phyloP scores from a whole-genome alignment of 1,284 basidiomycete genomes.

The Wallemia mellicola region DNA sequence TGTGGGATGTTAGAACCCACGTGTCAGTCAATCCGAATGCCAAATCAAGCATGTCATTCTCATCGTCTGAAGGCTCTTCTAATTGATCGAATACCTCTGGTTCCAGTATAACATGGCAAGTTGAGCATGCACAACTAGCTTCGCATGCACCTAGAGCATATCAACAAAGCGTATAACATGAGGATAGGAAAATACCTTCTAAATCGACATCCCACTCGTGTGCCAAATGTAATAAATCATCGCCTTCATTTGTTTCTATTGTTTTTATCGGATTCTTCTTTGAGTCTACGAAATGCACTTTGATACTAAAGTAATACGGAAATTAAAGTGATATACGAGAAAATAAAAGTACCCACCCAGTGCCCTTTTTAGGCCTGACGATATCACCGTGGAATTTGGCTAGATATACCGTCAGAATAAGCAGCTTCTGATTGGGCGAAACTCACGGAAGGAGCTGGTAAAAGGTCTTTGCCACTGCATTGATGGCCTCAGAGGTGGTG shows the following conservation, averaged over 20 bases:
- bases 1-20: slow-evolving; percentile 19
- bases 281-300: slow-evolving; percentile 60
- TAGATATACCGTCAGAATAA: background rate
- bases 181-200: slow-evolving; percentile 55
- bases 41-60: slow-evolving; percentile 95
- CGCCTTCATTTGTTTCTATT: slow-evolving; percentile 73
- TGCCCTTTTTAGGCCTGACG: background rate
- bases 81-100: slow-evolving; percentile 54
- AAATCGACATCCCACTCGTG: slow-evolving; percentile 91
- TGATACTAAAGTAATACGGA: slow-evolving; percentile 28
- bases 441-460: background rate
- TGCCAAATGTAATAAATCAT: slow-evolving; percentile 65
- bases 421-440: background rate
- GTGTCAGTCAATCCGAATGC: slow-evolving; percentile 92
- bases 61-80: slow-evolving; percentile 80
- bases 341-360: background rate
- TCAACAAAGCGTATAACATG: no score
- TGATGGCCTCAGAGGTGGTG: no score
- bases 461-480: no score
- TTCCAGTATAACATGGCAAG: slow-evolving; percentile 77
- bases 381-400: background rate
- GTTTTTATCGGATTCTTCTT: slow-evolving; percentile 58
- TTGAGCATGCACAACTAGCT: slow-evolving; percentile 86
- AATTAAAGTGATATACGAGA: no score
- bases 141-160: slow-evolving; percentile 53